Base-by-base conservation (phyloP, 768 basidiomycete species). In the Amylocystis lapponica region DNA sequence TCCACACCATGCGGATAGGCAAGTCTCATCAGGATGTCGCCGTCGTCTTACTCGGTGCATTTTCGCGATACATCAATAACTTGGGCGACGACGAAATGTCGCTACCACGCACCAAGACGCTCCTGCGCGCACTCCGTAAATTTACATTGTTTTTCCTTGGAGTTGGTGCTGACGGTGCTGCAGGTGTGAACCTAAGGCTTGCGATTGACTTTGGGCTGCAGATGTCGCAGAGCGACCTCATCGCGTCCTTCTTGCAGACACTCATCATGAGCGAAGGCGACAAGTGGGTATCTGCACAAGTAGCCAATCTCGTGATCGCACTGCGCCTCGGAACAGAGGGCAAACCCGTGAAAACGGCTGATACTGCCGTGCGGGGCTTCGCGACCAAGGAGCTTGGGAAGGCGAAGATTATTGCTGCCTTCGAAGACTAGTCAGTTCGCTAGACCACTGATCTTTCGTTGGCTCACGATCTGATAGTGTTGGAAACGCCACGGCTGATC, bases 211-310 rank as follows among this genome's bases (percentile, higher is more conserved):
- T 83, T 52, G 90, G 90, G 16, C 72, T 95, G 31, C 76, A 85
- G 49, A 81, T 78, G 54, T 79, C 82, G 0, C 85, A 90, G 59
- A 85, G 79, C 48, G 83, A 89, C 55, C 73, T 98, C 34, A 86
- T 89, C 38, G 87, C 94, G 4, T 92, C 89, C 1, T 97, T 94
- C 64, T 69, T 98, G 55, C 94, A 98, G 66, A 91, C 91, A 13
- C 68, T 97, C 27, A 79, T 98, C 52, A 97, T 97, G 94, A 91
- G 87, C 43, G 93, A 96, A 69, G 94, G 94, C 13, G 88, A 94
- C 52, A 75, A 79, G 48, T 96, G 90, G 88, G 76, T 98, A n/a
- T 69, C 69, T 45, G 73, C 79, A 2, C 79, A 91, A 46, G 75
- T 81, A 3, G 72, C 76, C 14, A 79, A 78, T 35, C 68, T 93